A percentile compares a stretch with the other conserved stretches of the same genome.
Conservation (phyloP, 176 grass and related monocot genomes). For the Avena eriantha region DNA sequence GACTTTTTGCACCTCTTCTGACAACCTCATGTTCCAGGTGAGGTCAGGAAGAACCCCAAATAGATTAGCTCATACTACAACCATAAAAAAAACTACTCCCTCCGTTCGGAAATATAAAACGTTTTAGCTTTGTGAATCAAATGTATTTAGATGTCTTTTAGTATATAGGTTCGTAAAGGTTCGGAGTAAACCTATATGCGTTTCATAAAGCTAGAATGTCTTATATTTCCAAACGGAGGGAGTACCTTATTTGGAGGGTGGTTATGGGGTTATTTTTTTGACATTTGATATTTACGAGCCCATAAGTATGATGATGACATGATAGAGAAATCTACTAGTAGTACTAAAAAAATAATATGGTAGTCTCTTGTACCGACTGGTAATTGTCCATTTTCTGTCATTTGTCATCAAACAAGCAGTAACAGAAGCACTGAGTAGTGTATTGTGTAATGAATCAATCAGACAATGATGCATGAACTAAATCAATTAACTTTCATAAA, state of each 20-base stretch:
- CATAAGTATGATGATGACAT: neutral
- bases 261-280: neutral
- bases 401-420: neutral
- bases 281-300: neutral
- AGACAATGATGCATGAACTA: neutral
- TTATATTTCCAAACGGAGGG: too few relatives aligned
- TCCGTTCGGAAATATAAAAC: too few relatives aligned
- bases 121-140: too few relatives aligned
- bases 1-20: neutral
- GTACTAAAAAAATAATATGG: too few relatives aligned
- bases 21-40: constrained; percentile 20
- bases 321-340: neutral
- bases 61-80: constrained; percentile 1
- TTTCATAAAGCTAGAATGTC: too few relatives aligned
- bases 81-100: constrained; percentile 28
- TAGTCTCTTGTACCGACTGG: neutral
- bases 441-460: neutral
- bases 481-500: neutral
- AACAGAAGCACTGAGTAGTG: neutral
- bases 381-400: neutral
- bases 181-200: too few relatives aligned
- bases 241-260: too few relatives aligned
- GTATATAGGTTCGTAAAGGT: too few relatives aligned
- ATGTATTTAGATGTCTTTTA: too few relatives aligned
- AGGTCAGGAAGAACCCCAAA: neutral